Base-by-base conservation (phyloP, 1,284 basidiomycete genomes). In the Ganoderma boninense region DNA sequence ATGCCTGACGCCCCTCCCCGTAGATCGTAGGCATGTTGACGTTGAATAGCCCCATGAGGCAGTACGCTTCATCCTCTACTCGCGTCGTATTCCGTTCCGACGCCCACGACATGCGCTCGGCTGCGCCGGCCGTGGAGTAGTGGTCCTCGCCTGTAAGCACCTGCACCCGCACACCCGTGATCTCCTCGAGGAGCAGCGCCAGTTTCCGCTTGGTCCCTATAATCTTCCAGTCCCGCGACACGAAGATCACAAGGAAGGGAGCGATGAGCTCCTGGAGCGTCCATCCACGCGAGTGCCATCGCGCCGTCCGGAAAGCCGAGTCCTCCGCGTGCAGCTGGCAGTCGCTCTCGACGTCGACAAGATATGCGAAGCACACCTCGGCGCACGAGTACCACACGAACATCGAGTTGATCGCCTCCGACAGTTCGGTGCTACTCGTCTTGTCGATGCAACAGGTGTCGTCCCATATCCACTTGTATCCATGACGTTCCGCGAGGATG, bases 51-150 rank as follows among this genome's bases (percentile, higher is more conserved):
- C 67, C 67, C 62, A 68, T 64, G 16, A 68, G 62, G 11, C 62
- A 64, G 54, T 68, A 68, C 10, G 67, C 67, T 56, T 68, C 67
- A 35, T 68, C 67, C 26, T 68, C 67, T 3, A 61, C 18, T 10
- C 67, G 49, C 13, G 43, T 64, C 43, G 67, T 64, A 10, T 7
- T 52, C 8, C 67, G 62, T 5, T n/a, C 5, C 23, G 67, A 56
- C 2, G 67, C 67, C 67, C 67, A 68, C 1, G 54, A 68, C 67
- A 68, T 68, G 49, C 49, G 49, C 49, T 52, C 23, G 1, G 49
- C 56, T 4, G 35, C 16, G 56, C 56, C 35, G 56, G 35, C 11
- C 29, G 35, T 29, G 14, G 56, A 57, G 29, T 32, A 35, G 56
- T 57, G 56, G 1, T 20, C 18, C 29, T 57, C 56, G 5, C 32